A percentile compares a stretch with the other conserved stretches of the same genome.
Evolutionary conservation across 2,329 filamentous ascomycete species (phyloP).

Genomic region (Fusarium sp.): DNA sequence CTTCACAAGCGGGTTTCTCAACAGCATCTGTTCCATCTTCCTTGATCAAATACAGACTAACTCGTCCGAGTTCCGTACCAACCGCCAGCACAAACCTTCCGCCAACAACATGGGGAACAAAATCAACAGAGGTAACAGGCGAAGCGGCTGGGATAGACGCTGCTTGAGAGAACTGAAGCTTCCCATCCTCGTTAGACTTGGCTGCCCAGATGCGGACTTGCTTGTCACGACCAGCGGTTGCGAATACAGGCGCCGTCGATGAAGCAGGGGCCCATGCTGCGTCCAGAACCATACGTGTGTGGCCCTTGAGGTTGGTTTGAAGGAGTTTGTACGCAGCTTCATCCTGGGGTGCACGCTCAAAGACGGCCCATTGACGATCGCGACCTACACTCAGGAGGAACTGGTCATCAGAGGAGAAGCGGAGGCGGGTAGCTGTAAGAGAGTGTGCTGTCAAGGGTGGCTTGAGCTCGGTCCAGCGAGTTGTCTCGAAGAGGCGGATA

Average conservation of each 20-base stretch:
- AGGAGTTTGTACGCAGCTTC: constrained; percentile 67
- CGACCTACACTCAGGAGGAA: constrained; percentile 89
- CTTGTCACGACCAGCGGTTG: constrained; percentile 92
- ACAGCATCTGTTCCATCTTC: constrained; percentile 56
- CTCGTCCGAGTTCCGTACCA: constrained; percentile 68
- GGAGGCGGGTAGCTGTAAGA: constrained; percentile 84
- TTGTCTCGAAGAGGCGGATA: constrained; percentile 89
- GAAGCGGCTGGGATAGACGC: constrained; percentile 67
- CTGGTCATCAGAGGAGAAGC: constrained; percentile 81
- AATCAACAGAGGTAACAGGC: constrained; percentile 79
- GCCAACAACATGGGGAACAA: constrained; percentile 59
- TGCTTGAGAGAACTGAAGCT: constrained; percentile 63
- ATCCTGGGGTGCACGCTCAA: constrained; percentile 64
- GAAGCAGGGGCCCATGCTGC: constrained; percentile 80
- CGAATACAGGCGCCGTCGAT: constrained; percentile 69
- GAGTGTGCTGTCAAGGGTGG: constrained; percentile 88
- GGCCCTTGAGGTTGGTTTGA: constrained; percentile 82
- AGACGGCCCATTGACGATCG: constrained; percentile 92
- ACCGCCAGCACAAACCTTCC: constrained; percentile 63
- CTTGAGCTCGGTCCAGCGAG: constrained; percentile 86
- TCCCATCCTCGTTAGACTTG: constrained; percentile 51
- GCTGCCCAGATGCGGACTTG: constrained; percentile 78
- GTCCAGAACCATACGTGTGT: constrained; percentile 92
- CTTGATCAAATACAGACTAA: constrained; percentile 61
- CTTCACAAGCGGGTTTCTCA: constrained; percentile 52